These are phyloP conservation scores for Castanopsis chinensis DNA, from an alignment of 306 rosid genomes.

Conservation along the genomic window DNA sequence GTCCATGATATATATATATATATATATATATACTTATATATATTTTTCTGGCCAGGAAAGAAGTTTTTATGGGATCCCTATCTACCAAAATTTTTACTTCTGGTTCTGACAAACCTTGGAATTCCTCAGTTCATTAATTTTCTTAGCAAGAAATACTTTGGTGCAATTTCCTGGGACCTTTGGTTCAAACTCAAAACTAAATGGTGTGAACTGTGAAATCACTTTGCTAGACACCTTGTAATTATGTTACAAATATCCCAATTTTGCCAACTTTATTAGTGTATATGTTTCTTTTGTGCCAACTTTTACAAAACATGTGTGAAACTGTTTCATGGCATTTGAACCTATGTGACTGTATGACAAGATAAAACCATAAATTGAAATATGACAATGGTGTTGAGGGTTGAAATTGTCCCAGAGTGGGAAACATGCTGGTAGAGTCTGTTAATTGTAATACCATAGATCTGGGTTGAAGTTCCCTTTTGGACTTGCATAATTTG, in stretches of 20 bases:
- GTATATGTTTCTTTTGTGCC: too few species aligned
- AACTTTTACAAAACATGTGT: too few species aligned
- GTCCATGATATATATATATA: too few species aligned
- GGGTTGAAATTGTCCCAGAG: background rate
- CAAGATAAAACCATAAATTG: background rate
- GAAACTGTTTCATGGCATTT: background rate
- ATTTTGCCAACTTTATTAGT: too few species aligned
- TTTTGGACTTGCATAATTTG: background rate
- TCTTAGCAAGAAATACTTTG: too few species aligned
- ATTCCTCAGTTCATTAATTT: too few species aligned
- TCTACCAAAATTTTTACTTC: conserved; percentile 2
- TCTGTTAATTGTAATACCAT: background rate
- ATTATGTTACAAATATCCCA: too few species aligned
- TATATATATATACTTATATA: too few species aligned
- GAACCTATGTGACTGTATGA: background rate
- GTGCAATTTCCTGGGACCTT: too few species aligned
- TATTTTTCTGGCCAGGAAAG: background rate
- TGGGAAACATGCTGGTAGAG: background rate
- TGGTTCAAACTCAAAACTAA: too few species aligned
- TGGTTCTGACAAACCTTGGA: background rate
- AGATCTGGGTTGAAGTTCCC: background rate
- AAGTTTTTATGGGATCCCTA: conserved; percentile 16
- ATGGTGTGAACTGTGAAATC: too few species aligned
- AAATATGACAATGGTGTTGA: background rate
- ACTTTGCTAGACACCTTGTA: too few species aligned